Evolutionary conservation across 768 basidiomycete genomes (phyloP), one percentile per base, ranked within the genome.

Genomic region (Tylopilus felleus): DNA sequence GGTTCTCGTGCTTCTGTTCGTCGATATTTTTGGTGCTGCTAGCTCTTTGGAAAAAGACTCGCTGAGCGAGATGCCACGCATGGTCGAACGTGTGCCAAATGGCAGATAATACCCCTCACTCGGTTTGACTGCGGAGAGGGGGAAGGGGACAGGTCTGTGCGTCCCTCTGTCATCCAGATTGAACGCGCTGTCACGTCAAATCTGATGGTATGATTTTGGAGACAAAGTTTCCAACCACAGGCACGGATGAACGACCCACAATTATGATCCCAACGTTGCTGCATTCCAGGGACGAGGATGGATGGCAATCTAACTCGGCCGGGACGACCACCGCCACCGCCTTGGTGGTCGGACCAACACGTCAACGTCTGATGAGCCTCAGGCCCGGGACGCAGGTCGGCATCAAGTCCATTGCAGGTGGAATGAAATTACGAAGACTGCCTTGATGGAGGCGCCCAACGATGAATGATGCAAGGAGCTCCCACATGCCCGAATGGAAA

Each of bases 271-370:
- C 10, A 28, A 27, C 21, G 27, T n/a, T 49, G n/a, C 31, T 53
- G 47, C 50, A 31, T 58, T 58, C 54, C 29, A 52, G 51, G 58
- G 9, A 51, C 35, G 31, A 19, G 33, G 33, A 41, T 35, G 8
- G n/a, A 42, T 28, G 39, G 19, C 31, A 42, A 56, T 64, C 49
- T 40, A 33, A 47, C 49, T 21, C 19, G 51, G 25, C 57, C 19
- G 2, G n/a, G 35, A 53, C 22, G 25, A n/a, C 57, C 44, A 33
- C 45, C 53, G 47, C 62, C 59, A 56, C 54, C 42, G 39, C 63
- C 63, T 60, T 60, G 60, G 27, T 56, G 41, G 52, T 65, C 64
- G 59, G 64, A 61, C 31, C 29, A 53, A 51, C 36, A 43, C 25
- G 53, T 28, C 58, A 45, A n/a, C 17, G 54, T 47, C 59, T 35